Evolutionary conservation across 1,284 basidiomycete genomes (phyloP).

Genomic region (Ceratobasidium sp.): DNA sequence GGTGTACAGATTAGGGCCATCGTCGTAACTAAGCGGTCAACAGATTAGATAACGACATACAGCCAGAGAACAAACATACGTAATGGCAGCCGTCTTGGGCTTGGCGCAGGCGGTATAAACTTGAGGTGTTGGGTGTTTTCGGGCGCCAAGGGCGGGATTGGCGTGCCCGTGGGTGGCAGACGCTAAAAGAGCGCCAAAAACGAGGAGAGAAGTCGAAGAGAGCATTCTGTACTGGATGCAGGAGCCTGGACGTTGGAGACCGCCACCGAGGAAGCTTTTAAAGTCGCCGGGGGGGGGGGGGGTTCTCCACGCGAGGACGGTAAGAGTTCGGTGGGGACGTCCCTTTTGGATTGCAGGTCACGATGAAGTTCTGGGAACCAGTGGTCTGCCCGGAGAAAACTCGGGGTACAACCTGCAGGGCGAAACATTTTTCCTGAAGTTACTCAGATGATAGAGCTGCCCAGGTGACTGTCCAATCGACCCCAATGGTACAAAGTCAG

Average conservation of each 20-base stretch:
- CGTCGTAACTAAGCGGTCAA: background rate
- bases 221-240: background rate
- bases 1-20: conserved; percentile 3
- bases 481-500: background rate
- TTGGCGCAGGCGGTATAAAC: conserved; percentile 36
- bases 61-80: conserved; percentile 7
- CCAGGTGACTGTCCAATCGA: conserved; percentile 1
- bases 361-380: background rate
- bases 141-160: background rate
- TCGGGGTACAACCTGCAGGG: background rate
- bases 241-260: background rate
- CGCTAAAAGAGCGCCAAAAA: conserved; percentile 10
- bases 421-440: background rate
- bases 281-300: background rate
- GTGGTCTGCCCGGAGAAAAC: background rate
- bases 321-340: background rate
- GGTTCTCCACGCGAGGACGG: conserved; percentile 6
- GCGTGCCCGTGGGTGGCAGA: conserved; percentile 2
- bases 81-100: conserved; percentile 40
- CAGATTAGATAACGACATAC: background rate
- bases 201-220: background rate
- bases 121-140: background rate
- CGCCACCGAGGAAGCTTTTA: conserved; percentile 1
- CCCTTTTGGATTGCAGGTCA: background rate
- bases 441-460: background rate